A percentile compares a stretch with the other conserved stretches of the same genome.
These are phyloP conservation scores for Colletotrichum plurivorum DNA, from an alignment of 2,329 filamentous ascomycete species.

Conservation along the genomic window DNA sequence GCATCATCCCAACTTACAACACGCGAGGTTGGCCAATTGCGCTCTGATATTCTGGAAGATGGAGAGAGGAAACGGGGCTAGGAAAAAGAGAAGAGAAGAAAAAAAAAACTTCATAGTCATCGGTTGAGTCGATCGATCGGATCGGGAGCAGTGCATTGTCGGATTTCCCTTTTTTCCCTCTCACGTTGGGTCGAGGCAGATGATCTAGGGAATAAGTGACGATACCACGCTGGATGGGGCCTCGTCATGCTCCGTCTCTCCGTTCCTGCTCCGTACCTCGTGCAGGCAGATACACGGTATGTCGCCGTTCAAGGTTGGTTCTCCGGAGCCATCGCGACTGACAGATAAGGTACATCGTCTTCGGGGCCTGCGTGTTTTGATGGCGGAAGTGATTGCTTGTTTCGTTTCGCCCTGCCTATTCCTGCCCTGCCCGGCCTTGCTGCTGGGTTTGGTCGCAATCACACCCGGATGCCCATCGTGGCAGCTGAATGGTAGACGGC, in stretches of 20 bases:
- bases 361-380: background rate
- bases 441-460: slow-evolving; percentile 21
- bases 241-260: slow-evolving; percentile 29
- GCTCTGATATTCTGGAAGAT: slow-evolving; percentile 21
- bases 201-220: slow-evolving; percentile 33
- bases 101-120: slow-evolving; percentile 4
- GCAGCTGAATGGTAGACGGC: slow-evolving; percentile 19
- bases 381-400: slow-evolving; percentile 18
- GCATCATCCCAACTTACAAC: slow-evolving; percentile 35
- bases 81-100: background rate
- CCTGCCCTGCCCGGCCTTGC: slow-evolving; percentile 9
- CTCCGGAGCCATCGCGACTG: background rate
- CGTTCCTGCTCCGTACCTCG: background rate
- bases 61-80: slow-evolving; percentile 32
- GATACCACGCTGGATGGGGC: slow-evolving; percentile 31
- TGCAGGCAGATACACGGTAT: background rate
- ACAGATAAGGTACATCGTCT: background rate
- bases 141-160: slow-evolving; percentile 26
- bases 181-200: slow-evolving; percentile 24
- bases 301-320: background rate
- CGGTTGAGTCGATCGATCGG: slow-evolving; percentile 32
- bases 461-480: slow-evolving; percentile 11
- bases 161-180: background rate
- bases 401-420: slow-evolving; percentile 3
- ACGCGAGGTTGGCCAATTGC: slow-evolving; percentile 37